Evolutionary conservation across 2,329 filamentous ascomycete genomes (phyloP), one percentile per base, ranked within the genome.

Genomic region (Penicillium brasilianum): DNA sequence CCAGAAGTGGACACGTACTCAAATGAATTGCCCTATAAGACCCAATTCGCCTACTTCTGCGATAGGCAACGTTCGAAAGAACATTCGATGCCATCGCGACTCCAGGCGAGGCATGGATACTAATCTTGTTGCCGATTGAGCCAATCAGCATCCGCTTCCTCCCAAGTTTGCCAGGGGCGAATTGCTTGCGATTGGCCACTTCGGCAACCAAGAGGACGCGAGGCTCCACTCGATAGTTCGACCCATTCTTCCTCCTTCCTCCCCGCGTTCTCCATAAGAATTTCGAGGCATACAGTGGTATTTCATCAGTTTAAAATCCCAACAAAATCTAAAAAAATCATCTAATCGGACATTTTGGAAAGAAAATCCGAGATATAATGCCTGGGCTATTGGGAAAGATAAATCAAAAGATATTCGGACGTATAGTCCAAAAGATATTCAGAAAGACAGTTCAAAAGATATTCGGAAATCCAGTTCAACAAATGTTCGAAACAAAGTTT

Each of bases 251-350:
- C 58, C 20, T 20, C 3, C 8, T 7, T 49, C 34, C 16, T 44
- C 57, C 60, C 61, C 58, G 48, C 36, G 49, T 57, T 57, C 55
- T 60, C 46, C 25, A 49, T 13, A 22, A 41, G 20, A 16, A 34
- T 7, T 2, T 44, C 28, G 41, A 34, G n/a, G n/a, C n/a, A n/a
- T 11, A n/a, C n/a, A n/a, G n/a, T n/a, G n/a, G n/a, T n/a, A n/a
- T n/a, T n/a, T n/a, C n/a, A n/a, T n/a, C n/a, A n/a, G n/a, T n/a
- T n/a, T n/a, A n/a, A n/a, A n/a, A n/a, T n/a, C n/a, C n/a, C n/a
- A n/a, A n/a, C n/a, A n/a, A n/a, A n/a, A n/a, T n/a, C n/a, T n/a
- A n/a, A n/a, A n/a, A n/a, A n/a, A n/a, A n/a, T n/a, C n/a, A n/a
- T n/a, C n/a, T n/a, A n/a, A n/a, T n/a, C n/a, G n/a, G n/a, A n/a